These are phyloP conservation scores for Batkoa obscura DNA, from an alignment of 371 early-diverging fungal genomes.

Conservation along the genomic window DNA sequence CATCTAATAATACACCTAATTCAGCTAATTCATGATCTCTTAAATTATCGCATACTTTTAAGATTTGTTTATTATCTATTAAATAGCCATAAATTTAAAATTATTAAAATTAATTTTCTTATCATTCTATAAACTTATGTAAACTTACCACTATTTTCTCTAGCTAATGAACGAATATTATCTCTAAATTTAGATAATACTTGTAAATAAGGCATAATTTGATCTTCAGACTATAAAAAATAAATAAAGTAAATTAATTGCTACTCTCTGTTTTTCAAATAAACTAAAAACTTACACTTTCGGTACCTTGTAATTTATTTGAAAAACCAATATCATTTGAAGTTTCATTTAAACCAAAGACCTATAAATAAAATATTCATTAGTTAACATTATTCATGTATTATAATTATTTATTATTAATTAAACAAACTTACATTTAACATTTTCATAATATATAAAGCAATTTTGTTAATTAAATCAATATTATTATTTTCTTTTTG, in stretches of 20 bases:
- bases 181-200: conserved; percentile 75
- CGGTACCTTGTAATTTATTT: no score
- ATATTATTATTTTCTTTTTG: conserved; percentile 28
- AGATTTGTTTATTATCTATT: conserved; percentile 28
- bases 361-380: no score
- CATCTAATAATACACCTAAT: conserved; percentile 78
- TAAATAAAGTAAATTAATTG: neutral
- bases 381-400: conserved; percentile 12
- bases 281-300: no score
- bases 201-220: conserved; percentile 58
- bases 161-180: conserved; percentile 52
- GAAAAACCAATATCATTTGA: conserved; percentile 25
- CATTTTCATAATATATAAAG: conserved; percentile 62
- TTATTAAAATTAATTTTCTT: neutral
- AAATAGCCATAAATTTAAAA: neutral
- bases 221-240: conserved; percentile 30
- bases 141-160: conserved; percentile 10
- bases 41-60: conserved; percentile 61
- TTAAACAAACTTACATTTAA: conserved; percentile 17
- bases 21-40: conserved; percentile 73
- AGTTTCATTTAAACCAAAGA: conserved; percentile 44
- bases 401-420: conserved; percentile 2
- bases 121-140: neutral
- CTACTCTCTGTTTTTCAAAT: conserved; percentile 15
- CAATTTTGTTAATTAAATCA: conserved; percentile 48